Conservation (phyloP, 805 yeast species). For the Saccharomycopsis sp. region DNA sequence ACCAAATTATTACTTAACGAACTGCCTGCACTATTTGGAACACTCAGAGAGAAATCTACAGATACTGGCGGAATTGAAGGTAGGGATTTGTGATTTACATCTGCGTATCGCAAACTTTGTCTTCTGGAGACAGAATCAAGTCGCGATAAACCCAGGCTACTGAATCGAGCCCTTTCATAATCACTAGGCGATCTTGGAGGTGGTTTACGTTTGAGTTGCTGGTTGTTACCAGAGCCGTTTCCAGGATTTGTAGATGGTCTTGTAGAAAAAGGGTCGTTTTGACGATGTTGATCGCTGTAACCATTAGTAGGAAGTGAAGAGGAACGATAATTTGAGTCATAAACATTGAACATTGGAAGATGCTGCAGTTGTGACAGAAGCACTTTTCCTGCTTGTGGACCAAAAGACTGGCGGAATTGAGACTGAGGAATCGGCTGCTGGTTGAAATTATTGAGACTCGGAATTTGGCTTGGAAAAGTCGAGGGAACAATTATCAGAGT, state of each 20-base stretch:
- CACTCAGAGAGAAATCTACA: neutral
- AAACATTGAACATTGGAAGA: neutral
- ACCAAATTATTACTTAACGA: neutral
- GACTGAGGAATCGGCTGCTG: neutral
- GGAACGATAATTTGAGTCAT: neutral
- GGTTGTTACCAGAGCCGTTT: neutral
- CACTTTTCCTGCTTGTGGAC: neutral
- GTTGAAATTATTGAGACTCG: neutral
- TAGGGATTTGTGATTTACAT: conserved; percentile 6
- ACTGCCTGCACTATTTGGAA: neutral
- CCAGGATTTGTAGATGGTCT: neutral
- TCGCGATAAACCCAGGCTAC: neutral
- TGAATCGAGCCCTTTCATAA: conserved; percentile 7
- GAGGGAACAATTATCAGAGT: conserved; percentile 2
- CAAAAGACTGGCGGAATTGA: conserved; percentile 1
- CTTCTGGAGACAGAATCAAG: conserved; percentile 10
- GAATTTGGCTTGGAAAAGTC: neutral
- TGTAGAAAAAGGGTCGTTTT: neutral
- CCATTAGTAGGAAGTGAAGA: neutral
- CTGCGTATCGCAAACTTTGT: conserved; percentile 8
- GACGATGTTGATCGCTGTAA: neutral
- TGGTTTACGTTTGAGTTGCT: conserved; percentile 9
- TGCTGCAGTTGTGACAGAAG: neutral
- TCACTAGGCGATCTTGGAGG: conserved; percentile 18
- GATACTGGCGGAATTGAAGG: conserved; percentile 13